Evolutionary conservation across 1,139 yeast genomes (phyloP), one percentile per base, ranked within the genome.

Genomic region (Pichia kudriavzevii): DNA sequence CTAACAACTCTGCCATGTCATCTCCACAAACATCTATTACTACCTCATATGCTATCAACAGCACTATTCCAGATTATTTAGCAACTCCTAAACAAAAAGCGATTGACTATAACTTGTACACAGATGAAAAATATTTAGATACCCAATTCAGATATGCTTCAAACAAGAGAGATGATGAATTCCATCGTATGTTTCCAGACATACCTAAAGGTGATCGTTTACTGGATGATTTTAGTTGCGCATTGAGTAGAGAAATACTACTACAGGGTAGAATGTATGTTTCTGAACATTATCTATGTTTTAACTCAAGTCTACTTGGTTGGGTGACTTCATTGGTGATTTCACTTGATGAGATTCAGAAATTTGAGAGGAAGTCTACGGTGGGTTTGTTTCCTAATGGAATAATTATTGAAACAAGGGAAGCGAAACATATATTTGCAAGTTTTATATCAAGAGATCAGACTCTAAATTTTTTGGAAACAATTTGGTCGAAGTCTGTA

Each of bases 351-450:
- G 95, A 87, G 39, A 75, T 91, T 28, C 66, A 73, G 4, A 67
- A 72, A 18, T 69, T 91, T 47, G 95, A 87, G 48, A 83, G 84
- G 59, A 77, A 76, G 44, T 69, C 76, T 28, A 85, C 95, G 0
- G 95, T 87, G 1, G 95, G 94, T 0, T 63, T 91, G 22, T 85
- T 91, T 53, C 95, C 96, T 12, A 88, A 88, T 56, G 97, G 95
- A 2, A 82, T 88, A 13, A 66, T 72, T 10, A 66, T 87, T n/a
- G 79, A 77, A 43, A 80, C 94, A 2, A 66, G 62, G 8, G 80
- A 75, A 41, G 71, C 76, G 2, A 73, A 72, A 43, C 84, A 87
- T 49, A 70, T 70, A 4, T 88, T 91, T 66, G 95, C 95, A 13
- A 83, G 94, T 42, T 85, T 91, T 52, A 66, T 85, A 5, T 76